These are phyloP conservation scores for Pseudopediastrum boryanum DNA, from an alignment of 139 green algal genomes.

Conservation along the genomic window DNA sequence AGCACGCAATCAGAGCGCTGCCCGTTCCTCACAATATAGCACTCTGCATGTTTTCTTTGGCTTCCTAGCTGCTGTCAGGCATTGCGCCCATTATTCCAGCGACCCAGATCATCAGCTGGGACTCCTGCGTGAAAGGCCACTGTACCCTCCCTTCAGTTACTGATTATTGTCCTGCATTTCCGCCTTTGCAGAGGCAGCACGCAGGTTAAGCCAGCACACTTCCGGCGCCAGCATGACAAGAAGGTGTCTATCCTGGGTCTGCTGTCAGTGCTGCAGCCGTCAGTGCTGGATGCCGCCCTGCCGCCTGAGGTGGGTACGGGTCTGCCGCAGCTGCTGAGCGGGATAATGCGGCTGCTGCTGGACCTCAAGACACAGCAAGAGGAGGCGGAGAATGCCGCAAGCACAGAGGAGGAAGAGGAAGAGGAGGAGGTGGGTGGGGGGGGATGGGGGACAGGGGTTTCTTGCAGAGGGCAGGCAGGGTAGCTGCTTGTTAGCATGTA, in stretches of 20 bases:
- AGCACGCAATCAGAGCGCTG: no score
- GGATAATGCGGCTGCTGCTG: constrained; percentile 48
- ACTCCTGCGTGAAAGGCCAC: no score
- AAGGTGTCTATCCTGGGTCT: constrained; percentile 80
- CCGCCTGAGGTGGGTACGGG: constrained; percentile 63
- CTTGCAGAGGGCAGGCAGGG: no score
- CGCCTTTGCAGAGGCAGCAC: no score
- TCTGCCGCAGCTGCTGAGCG: constrained; percentile 54
- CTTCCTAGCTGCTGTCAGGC: no score
- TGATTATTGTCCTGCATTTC: no score
- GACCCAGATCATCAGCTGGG: no score
- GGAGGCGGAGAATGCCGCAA: background rate
- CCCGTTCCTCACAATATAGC: no score
- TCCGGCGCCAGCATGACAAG: constrained; percentile 75
- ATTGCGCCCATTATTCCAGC: no score
- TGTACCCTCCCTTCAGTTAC: no score
- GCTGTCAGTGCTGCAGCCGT: constrained; percentile 59
- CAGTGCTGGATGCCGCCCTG: constrained; percentile 52
- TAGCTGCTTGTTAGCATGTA: background rate
- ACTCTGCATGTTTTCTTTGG: no score
- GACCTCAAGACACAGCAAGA: constrained; percentile 54
- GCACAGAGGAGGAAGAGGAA: background rate
- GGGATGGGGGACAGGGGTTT: no score
- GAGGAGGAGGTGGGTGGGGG: background rate
- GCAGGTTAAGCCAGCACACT: constrained; percentile 67